Evolutionary conservation across 1,284 basidiomycete species (phyloP).

Genomic region (Sporisorium iseilematis-ciliati): DNA sequence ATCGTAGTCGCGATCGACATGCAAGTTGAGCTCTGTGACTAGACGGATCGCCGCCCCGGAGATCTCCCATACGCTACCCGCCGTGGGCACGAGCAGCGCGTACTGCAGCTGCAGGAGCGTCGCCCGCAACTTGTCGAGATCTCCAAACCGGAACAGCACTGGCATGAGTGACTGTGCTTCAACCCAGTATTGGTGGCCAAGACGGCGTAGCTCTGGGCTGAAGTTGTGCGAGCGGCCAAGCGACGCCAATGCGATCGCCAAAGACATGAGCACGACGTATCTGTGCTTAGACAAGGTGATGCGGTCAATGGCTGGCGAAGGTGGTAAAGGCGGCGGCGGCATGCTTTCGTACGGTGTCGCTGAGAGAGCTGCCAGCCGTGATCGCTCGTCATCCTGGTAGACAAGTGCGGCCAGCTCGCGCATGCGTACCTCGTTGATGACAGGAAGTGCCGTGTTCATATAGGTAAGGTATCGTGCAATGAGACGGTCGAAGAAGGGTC

Average conservation of each 20-base stretch:
- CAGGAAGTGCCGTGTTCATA: conserved; percentile 47
- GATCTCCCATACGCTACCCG: conserved; percentile 50
- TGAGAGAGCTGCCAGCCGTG: conserved; percentile 20
- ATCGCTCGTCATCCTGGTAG: conserved; percentile 34
- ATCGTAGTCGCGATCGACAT: conserved; percentile 48
- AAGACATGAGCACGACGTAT: conserved; percentile 36
- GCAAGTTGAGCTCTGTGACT: conserved; percentile 46
- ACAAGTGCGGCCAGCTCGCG: conserved; percentile 31
- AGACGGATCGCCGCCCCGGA: conserved; percentile 47
- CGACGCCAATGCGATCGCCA: conserved; percentile 45
- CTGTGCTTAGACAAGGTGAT: conserved; percentile 32
- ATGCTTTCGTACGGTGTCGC: conserved; percentile 20
- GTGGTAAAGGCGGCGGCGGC: conserved; percentile 35
- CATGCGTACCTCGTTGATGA: conserved; percentile 38
- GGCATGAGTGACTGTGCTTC: conserved; percentile 38
- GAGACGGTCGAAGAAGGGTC: conserved; percentile 42
- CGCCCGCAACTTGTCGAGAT: conserved; percentile 44
- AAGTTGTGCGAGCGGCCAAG: conserved; percentile 48
- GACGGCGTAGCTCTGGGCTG: conserved; percentile 44
- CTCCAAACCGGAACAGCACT: conserved; percentile 19
- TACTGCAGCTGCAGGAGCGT: conserved; percentile 45
- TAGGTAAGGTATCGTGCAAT: conserved; percentile 44
- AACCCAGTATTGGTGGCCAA: conserved; percentile 45
- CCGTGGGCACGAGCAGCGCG: conserved; percentile 35
- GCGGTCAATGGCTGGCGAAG: conserved; percentile 18